Evolutionary conservation across 345 rosid genomes (phyloP), one percentile per base, ranked within the genome.

Genomic region (Durio zibethinus): DNA sequence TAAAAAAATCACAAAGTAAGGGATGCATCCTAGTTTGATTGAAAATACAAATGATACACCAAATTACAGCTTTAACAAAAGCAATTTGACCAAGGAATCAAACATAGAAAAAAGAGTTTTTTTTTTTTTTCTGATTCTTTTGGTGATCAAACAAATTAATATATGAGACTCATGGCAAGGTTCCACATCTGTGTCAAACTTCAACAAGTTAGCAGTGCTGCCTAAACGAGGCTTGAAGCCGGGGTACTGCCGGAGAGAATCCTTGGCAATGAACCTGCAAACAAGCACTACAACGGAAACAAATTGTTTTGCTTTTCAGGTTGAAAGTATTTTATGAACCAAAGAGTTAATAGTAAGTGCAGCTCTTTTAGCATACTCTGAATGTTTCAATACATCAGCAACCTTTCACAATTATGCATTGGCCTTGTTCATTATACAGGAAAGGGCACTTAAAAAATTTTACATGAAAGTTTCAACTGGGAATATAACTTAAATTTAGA

Each of bases 381-480:
- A 35, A 35, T 43, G 50, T 72, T 54, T 48, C 45, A 11, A 35
- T 72, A 11, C 45, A 50, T 8, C 21, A 50, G 14, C 45, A 71
- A 52, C 43, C 52, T 50, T 48, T 47, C 75, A 72, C 69, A 63
- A 63, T 63, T 56, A 47, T 73, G 31, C 20, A 53, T 40, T 60
- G 23, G 66, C 64, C 59, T 52, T 20, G 8, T 50, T 5, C 16
- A 38, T 16, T 43, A 31, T n/a, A n/a, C 76, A 67, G 2, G n/a
- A 61, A 25, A 2, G 5, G 78, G 10, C 59, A 21, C 15, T 47
- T 31, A 20, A 29, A 48, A 42, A 33, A 62, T 53, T 80, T 75
- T 79, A 83, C 81, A 80, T 16, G 76, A 27, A 68, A 29, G 73
- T 76, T 66, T 9, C 45, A 53, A 56, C 33, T 4, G 29, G 8